Base-by-base conservation (phyloP, 495 filamentous ascomycete genomes). In the Aspergillus asperescens region DNA sequence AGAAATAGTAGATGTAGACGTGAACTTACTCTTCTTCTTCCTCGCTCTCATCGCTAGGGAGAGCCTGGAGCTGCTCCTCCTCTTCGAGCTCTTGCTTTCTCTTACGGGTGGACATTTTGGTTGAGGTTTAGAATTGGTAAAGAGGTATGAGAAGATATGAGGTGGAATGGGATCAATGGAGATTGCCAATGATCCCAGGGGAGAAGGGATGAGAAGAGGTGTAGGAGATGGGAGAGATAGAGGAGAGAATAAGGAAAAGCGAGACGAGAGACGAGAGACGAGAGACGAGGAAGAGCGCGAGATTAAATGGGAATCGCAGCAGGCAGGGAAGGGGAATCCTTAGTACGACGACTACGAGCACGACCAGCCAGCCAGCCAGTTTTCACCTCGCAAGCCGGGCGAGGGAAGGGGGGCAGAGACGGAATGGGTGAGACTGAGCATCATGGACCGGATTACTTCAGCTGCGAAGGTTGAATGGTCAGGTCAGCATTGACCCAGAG, bases 21-120 rank as follows among this genome's bases (percentile, higher is more conserved):
- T 19, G 5, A 16, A 73, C 79, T 78, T 72, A 83, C 80, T 83
- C 81, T 63, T 83, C 80, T 70, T 84, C 81, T 55, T 82, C 80
- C 58, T 81, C 80, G 34, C 77, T 80, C 37, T 75, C 80, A 46
- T 84, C 81, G 39, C 76, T 80, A 34, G 81, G 81, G 20, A 84
- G 77, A 19, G 80, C 77, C 54, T 77, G 73, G 45, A 84, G 74
- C 66, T 84, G 76, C 53, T 76, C 75, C 56, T 78, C 77, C 62
- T 81, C 78, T 58, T 80, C 77, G 48, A 71, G 67, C 16, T 83
- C 81, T 55, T 81, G 77, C 78, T 82, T 82, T 75, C 81, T 78
- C 76, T 84, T 84, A 65, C 81, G 77, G 59, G 81, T 82, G 12
- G 79, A 77, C 80, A 83, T 82, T n/a, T 25, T 52, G 41, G n/a